Conservation (phyloP, 2,329 filamentous ascomycete species). For the Paecilomyces sp. region DNA sequence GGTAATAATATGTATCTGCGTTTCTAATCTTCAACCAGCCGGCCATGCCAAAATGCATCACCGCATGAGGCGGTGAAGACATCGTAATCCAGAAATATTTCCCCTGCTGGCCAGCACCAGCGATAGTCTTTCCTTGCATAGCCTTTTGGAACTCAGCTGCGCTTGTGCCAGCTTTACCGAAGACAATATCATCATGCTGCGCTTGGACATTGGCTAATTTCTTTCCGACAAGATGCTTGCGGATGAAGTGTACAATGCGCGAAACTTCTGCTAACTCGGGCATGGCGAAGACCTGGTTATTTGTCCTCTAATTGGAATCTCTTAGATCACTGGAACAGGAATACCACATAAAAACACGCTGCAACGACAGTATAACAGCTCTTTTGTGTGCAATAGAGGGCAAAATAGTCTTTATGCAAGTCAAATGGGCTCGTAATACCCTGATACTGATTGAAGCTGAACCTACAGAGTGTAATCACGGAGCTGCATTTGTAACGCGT, state of each 20-base stretch:
- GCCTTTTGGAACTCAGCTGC: slow-evolving; percentile 66
- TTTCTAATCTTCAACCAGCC: slow-evolving; percentile 86
- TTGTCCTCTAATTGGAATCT: neutral
- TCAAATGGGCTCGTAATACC: neutral
- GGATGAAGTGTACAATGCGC: slow-evolving; percentile 78
- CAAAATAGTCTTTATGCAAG: neutral
- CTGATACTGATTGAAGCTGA: neutral
- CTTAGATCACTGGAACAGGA: neutral
- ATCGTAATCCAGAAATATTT: slow-evolving; percentile 96
- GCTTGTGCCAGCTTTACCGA: slow-evolving; percentile 81
- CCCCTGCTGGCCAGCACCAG: slow-evolving; percentile 72
- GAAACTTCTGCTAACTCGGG: slow-evolving; percentile 59
- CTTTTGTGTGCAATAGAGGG: neutral
- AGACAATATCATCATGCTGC: slow-evolving; percentile 75
- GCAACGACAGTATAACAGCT: neutral
- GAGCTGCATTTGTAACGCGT: slow-evolving; percentile 9
- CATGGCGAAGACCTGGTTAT: slow-evolving; percentile 23
- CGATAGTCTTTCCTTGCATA: slow-evolving; percentile 65
- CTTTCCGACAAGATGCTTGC: slow-evolving; percentile 76
- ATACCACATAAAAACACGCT: neutral
- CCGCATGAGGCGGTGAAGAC: slow-evolving; percentile 69
- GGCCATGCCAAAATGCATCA: slow-evolving; percentile 76
- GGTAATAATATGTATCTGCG: slow-evolving; percentile 73
- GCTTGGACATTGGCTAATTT: slow-evolving; percentile 64
- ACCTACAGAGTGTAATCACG: slow-evolving; percentile 4